Evolutionary conservation across 495 filamentous ascomycete species (phyloP), one percentile per base, ranked within the genome.

Genomic region (Parachaetomium inaequale): DNA sequence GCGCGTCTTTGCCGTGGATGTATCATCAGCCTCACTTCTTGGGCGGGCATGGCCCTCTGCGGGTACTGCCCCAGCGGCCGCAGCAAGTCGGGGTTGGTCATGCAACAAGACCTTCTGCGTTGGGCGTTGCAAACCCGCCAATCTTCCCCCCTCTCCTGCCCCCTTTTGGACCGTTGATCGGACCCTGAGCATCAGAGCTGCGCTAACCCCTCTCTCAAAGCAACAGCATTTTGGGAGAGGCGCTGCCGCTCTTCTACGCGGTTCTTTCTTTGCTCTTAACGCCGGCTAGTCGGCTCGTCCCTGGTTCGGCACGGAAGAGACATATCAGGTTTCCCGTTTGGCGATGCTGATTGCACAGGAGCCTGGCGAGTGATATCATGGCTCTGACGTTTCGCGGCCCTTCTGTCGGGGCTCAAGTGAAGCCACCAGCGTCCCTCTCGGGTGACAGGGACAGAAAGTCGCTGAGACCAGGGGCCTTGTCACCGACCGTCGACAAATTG

Each of bases 1-100:
- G 14, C 58, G 38, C 47, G 45, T 43, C 51, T 19, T n/a, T 51
- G 55, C 49, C 4, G n/a, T n/a, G 21, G 19, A 28, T 6, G 12
- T 29, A 64, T 63, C 53, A 67, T 55, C 61, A 66, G 67, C 67
- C 64, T 66, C 66, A 68, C 61, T 46, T 45, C 45, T 52, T 28
- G 45, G 54, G 34, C 40, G n/a, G 32, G 6, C 34, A 55, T 58
- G 55, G 28, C 34, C 47, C 19, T n/a, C 45, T 40, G 58, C 23
- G 49, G 47, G 47, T 46, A 29, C 15, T 5, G 38, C 32, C 43
- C 11, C n/a, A 17, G 21, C 19, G 40, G 47, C 43, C 25, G 57
- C 57, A 59, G 46, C 17, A 46, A 43, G 14, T 17, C 14, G 25
- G 34, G 46, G 45, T 31, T 3, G 31, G 26, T 34, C 23, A 46